Percentiles rank a stretch among this genome's conserved stretches.
Evolutionary conservation across 2,329 filamentous ascomycete genomes (phyloP).

Genomic region (Chaetomiaceae sp.): DNA sequence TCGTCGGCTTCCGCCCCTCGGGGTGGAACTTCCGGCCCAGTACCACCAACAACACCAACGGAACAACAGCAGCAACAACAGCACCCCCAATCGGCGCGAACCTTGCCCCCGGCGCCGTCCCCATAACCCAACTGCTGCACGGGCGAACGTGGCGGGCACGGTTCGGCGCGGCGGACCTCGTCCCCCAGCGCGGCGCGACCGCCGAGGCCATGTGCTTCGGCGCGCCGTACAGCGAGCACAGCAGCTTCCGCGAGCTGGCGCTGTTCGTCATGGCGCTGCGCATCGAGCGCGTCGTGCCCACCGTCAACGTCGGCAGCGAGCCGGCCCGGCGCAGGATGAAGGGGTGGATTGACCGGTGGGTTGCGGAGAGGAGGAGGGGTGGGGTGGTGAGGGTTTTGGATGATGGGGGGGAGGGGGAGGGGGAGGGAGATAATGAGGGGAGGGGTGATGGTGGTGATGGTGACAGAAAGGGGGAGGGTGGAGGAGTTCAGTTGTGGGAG

Average conservation of each 20-base stretch:
- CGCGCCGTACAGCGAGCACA: slow-evolving; percentile 94
- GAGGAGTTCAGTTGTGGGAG: slow-evolving; percentile 34
- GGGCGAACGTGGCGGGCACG: slow-evolving; percentile 67
- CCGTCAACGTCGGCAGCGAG: slow-evolving; percentile 73
- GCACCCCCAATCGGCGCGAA: slow-evolving; percentile 50
- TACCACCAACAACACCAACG: slow-evolving; percentile 35
- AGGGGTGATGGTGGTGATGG: too few relatives aligned
- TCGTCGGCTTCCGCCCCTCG: slow-evolving; percentile 86
- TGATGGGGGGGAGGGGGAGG: slow-evolving; percentile 36
- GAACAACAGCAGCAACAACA: neutral
- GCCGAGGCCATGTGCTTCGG: slow-evolving; percentile 81
- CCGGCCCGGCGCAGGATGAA: slow-evolving; percentile 56
- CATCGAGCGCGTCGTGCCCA: slow-evolving; percentile 88
- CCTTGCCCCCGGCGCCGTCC: slow-evolving; percentile 44
- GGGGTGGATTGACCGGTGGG: slow-evolving; percentile 60
- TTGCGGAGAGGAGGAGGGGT: slow-evolving; percentile 51
- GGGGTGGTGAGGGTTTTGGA: slow-evolving; percentile 44
- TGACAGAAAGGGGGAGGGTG: slow-evolving; percentile 32
- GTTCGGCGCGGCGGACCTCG: slow-evolving; percentile 67
- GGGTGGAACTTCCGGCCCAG: slow-evolving; percentile 90
- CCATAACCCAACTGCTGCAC: slow-evolving; percentile 49
- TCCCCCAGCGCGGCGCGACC: slow-evolving; percentile 78
- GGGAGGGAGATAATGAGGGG: slow-evolving; percentile 32
- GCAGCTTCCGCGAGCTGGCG: slow-evolving; percentile 87
- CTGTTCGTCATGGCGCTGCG: slow-evolving; percentile 85